Percentiles rank a stretch among this genome's conserved stretches.
Evolutionary conservation across 352 stramenopile genomes (phyloP).

Genomic region (Globisporangium lucens): DNA sequence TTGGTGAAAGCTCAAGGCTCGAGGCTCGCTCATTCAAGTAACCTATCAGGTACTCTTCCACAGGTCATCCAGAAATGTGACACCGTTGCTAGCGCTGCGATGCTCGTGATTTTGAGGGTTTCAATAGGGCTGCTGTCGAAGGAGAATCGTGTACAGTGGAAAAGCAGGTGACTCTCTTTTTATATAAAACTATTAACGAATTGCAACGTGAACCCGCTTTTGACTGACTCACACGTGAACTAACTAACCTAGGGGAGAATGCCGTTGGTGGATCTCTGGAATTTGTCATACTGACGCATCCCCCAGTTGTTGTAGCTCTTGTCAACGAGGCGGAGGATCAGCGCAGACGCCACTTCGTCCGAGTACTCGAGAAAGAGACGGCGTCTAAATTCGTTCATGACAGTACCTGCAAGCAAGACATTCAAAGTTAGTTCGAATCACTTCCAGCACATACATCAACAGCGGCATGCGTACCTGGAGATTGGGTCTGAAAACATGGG

Average conservation of each 20-base stretch:
- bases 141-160: slow-evolving; percentile 1
- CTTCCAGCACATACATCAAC: background rate
- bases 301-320: slow-evolving; percentile 69
- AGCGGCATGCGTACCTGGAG: slow-evolving; percentile 16
- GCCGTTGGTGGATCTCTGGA: slow-evolving; percentile 65
- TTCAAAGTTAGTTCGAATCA: background rate
- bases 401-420: background rate
- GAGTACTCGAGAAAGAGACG: slow-evolving; percentile 33
- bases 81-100: background rate
- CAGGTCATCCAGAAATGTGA: background rate
- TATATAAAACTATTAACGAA: slow-evolving; percentile 15
- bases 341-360: slow-evolving; percentile 20
- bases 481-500: slow-evolving; percentile 72
- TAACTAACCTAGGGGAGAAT: slow-evolving; percentile 41
- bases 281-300: slow-evolving; percentile 70
- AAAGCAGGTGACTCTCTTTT: slow-evolving; percentile 8
- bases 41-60: background rate
- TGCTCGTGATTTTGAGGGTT: background rate
- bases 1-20: background rate
- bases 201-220: slow-evolving; percentile 9
- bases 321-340: slow-evolving; percentile 41
- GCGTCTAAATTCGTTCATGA: slow-evolving; percentile 25
- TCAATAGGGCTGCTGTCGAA: background rate
- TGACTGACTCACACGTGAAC: background rate
- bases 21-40: background rate